These are phyloP conservation scores for Berkeleyomyces basicola DNA, from an alignment of 2,329 filamentous ascomycete species.

Conservation along the genomic window DNA sequence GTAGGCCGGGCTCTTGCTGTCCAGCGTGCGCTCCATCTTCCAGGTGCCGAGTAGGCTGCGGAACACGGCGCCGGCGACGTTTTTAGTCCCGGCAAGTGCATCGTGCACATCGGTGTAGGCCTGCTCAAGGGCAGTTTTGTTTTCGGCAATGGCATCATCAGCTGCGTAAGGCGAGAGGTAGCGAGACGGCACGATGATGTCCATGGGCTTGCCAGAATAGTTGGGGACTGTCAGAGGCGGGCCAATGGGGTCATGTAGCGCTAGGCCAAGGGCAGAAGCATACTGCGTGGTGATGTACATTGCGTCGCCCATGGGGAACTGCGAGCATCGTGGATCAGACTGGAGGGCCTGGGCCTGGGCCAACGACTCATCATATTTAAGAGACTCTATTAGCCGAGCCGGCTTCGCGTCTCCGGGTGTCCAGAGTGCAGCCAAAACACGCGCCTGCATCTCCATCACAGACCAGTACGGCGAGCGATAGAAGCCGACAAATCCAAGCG, in stretches of 20 bases:
- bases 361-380: constrained; percentile 26
- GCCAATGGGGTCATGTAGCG: constrained; percentile 19
- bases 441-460: constrained; percentile 73
- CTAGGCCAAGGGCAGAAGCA: constrained; percentile 38
- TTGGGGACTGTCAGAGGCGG: constrained; percentile 24
- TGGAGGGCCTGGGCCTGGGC: constrained; percentile 34
- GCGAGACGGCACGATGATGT: constrained; percentile 39
- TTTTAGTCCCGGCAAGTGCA: constrained; percentile 29
- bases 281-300: constrained; percentile 59
- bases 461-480: constrained; percentile 78
- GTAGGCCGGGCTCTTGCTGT: constrained; percentile 36
- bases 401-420: constrained; percentile 14
- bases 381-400: constrained; percentile 14
- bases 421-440: constrained; percentile 49
- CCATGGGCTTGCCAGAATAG: constrained; percentile 28
- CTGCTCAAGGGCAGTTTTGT: constrained; percentile 28
- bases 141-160: constrained; percentile 24
- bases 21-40: constrained; percentile 42
- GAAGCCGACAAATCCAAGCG: constrained; percentile 65
- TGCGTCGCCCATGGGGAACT: constrained; percentile 78
- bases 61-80: constrained; percentile 51
- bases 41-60: constrained; percentile 54
- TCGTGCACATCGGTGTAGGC: constrained; percentile 27
- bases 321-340: constrained; percentile 34
- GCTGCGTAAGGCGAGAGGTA: constrained; percentile 28